Evolutionary conservation across 371 early-diverging fungal genomes (phyloP), one percentile per base, ranked within the genome.

Genomic region (Umbelopsis sp.): DNA sequence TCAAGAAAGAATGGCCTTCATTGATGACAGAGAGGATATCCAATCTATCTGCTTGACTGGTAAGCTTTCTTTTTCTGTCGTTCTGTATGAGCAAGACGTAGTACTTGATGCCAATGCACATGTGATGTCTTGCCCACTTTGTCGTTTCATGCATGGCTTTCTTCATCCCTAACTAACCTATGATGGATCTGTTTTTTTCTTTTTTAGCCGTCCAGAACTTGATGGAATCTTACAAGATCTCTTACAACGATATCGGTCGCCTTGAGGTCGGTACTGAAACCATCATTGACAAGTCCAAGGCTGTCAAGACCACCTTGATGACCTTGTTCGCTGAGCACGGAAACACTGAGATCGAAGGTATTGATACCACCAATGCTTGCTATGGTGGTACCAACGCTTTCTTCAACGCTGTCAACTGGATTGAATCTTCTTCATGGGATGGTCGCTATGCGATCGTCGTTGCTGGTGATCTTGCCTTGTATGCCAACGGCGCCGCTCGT

Each of bases 191-290:
- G 53, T 50, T 64, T 24, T 25, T 62, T 67, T 37, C 48, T 50
- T 64, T 24, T 25, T 62, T 67, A 92, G 99, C 88, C 65, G 97
- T 98, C 44, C 88, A 94, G 75, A 89, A 85, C 78, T 87, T 98
- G 68, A 87, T 97, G 84, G 94, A 94, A 70, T 96, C 94, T 88
- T 93, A 96, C 87, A 89, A 91, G 67, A 89, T 98, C 65, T 75
- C 88, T 52, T 91, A 89, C 80, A 88, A 79, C 57, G 88, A 92
- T 75, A 93, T 99, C 80, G 99, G 99, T 50, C 91, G 93, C 50
- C 86, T 99, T 44, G 99, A 99, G 76, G 97, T 99, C 57, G 99
- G 99, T 65, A 98, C 99, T 50, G 99, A 99, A 82, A 96, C 98
- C 64, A 95, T 97, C 78, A 94, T 96, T 69, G 99, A 99, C 88